Evolutionary conservation across 768 basidiomycete species (phyloP), one percentile per base, ranked within the genome.

Genomic region (Termitomyces heimii): DNA sequence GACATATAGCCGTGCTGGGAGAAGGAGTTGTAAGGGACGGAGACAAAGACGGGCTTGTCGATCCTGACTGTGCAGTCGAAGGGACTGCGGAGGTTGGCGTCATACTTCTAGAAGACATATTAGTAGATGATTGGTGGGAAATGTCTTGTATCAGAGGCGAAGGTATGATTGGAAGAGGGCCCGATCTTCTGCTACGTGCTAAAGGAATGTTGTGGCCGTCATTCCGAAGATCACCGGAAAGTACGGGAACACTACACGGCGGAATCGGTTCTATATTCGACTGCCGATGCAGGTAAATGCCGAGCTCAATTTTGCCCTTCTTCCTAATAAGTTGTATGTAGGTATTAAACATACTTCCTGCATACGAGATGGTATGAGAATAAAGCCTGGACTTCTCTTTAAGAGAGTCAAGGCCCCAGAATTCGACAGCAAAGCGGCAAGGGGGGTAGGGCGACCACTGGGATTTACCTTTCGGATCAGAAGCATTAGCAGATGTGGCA

Each of bases 261-360:
- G 92, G 91, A 34, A 94, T 79, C 8, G 86, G 81, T 61, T 94
- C 92, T 29, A 91, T 79, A 54, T 77, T 85, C 22, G 86, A 88
- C 69, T 95, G 93, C 8, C 94, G 80, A 67, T 94, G 92, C 2
- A 96, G 77, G 65, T 96, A 96, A 31, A 96, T 83, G 1, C 94
- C 94, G 1, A 96, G 76, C 65, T 97, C 94, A 2, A 74, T 68
- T 54, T 77, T 74, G 2, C 72, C 75, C 68, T 95, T 95, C 81
- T 90, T 92, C 62, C 85, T 82, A 50, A 93, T 86, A 45, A 94
- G 79, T 68, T 96, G 93, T 43, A 94, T 86, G 65, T 95, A 96
- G 2, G 93, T 84, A 61, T 93, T 93, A 77, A 86, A 94, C 65
- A 91, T 74, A 63, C 83, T 92, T 9, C 94, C 94, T 2, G 89